These are phyloP conservation scores for Apiospora rasikravindrae DNA, from an alignment of 2,329 filamentous ascomycete genomes.

Conservation along the genomic window DNA sequence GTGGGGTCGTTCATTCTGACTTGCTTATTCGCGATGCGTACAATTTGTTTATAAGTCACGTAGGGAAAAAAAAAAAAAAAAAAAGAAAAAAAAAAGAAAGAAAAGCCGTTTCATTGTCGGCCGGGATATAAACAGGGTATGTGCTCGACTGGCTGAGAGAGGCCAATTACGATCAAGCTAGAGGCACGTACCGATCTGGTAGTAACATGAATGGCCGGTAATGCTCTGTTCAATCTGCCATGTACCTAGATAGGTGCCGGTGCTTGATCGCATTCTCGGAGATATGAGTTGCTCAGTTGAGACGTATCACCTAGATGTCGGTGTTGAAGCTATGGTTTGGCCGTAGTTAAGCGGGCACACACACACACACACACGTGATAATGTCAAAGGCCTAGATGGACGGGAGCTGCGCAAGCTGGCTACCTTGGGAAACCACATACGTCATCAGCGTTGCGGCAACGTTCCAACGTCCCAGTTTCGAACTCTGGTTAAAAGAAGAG, in stretches of 20 bases:
- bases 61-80: no score
- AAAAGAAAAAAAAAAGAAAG: no score
- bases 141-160: background rate
- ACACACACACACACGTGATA: constrained; percentile 4
- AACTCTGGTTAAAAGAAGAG: constrained; percentile 6
- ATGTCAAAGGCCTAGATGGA: background rate
- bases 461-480: constrained; percentile 1
- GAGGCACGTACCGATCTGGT: background rate
- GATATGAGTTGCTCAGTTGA: background rate
- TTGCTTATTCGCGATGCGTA: background rate
- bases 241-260: background rate
- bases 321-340: background rate
- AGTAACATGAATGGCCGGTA: background rate
- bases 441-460: constrained; percentile 3
- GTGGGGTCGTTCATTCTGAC: background rate
- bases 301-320: background rate
- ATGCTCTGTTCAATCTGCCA: background rate
- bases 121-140: background rate
- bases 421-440: background rate
- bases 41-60: no score
- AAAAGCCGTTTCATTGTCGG: background rate
- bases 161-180: background rate
- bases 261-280: background rate
- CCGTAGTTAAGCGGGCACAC: background rate
- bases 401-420: background rate